Percentiles rank a stretch among this genome's conserved stretches.
These are phyloP conservation scores for Lagenaria siceraria DNA, from an alignment of 306 rosid genomes.

Conservation along the genomic window DNA sequence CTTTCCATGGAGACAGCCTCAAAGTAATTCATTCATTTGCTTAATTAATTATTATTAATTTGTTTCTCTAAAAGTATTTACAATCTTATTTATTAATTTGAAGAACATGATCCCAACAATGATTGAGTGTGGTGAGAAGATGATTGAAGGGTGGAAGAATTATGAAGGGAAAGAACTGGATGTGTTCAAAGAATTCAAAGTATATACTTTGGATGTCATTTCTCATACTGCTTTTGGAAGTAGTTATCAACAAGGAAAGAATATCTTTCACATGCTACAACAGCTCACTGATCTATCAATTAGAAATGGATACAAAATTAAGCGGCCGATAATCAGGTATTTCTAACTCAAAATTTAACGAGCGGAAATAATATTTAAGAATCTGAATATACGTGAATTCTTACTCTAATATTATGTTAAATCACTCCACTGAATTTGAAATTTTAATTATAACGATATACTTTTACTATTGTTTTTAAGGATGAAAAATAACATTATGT, in stretches of 20 bases:
- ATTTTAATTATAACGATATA: too few species aligned
- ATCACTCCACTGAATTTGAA: too few species aligned
- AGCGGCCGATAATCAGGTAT: not conserved
- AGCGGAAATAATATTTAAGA: too few species aligned
- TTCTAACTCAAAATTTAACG: too few species aligned
- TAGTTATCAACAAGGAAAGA: not conserved
- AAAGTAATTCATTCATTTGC: constrained; percentile 3
- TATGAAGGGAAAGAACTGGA: not conserved
- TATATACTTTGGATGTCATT: not conserved
- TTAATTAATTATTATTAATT: too few species aligned
- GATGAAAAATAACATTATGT: too few species aligned
- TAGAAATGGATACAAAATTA: not conserved
- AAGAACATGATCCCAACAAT: not conserved
- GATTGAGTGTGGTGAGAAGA: not conserved
- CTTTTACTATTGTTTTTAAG: too few species aligned
- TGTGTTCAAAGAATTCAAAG: not conserved
- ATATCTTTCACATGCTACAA: not conserved
- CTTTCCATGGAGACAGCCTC: constrained; percentile 29
- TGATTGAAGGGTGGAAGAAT: not conserved
- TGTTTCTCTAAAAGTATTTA: too few species aligned
- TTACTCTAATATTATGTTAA: too few species aligned
- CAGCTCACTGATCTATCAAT: not conserved
- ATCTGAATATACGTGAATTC: too few species aligned
- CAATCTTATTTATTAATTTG: too few species aligned
- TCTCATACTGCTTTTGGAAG: not conserved